Base-by-base conservation (phyloP, 768 basidiomycete genomes). In the Collybia sp. region DNA sequence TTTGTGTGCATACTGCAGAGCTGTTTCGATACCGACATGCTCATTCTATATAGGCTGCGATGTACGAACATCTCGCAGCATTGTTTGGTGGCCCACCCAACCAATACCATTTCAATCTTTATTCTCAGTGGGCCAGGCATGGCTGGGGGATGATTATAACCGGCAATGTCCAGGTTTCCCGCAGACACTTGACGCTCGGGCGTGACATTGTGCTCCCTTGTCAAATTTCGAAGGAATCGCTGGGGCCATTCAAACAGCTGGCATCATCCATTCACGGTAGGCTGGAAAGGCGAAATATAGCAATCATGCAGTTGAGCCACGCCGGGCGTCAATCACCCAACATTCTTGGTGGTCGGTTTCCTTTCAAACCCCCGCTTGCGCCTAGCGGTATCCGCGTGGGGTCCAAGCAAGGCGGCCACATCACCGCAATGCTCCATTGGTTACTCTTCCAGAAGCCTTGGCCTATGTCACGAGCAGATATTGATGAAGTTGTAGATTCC, bases 91-190 rank as follows among this genome's bases (percentile, higher is more conserved):
- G 90, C 0, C 75, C 77, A 9, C 93, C 93, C 0, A 90, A 87
- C 51, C 54, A 66, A 12, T 61, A 70, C 37, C 88, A 93, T 60
- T 57, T 73, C 31, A 56, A 64, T 0, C 70, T 96, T 20, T 96
- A 97, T 58, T 62, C 76, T 0, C 67, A 70, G 53, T 97, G 93
- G 93, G 79, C 82, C 1, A 61, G 68, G 43, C 77, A 85, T 10
- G 74, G 75, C 40, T 97, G 90, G 90, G 94, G 91, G 0, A 89
- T 96, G 75, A 67, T 95, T 39, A 61, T 94, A 20, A 91, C 93
- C 0, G 94, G 94, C 3, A 93, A 93, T 52, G 75, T 90, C 3
- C 85, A 88, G 55, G 79, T 93, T 19, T 73, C 74, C 19, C 49
- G 49, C 0, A 61, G 69, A 1, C 90, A 93, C 57, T 69, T 92